Percentiles rank a stretch among this genome's conserved stretches.
Evolutionary conservation across 805 yeast genomes (phyloP).

Genomic region (Cyberlindnera suaveolens): DNA sequence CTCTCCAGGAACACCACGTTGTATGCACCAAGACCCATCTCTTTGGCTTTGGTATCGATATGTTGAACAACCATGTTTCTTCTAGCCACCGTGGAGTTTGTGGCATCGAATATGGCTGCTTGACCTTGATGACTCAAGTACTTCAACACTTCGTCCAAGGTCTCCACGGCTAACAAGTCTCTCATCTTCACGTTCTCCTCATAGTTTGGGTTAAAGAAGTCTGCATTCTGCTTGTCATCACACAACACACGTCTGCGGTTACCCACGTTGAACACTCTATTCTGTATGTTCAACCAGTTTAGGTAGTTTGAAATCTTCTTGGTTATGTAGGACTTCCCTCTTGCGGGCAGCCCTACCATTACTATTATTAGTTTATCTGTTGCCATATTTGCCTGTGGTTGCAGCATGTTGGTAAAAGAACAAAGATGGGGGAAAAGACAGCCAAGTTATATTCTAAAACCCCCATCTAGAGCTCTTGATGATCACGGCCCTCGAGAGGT

Average conservation of each 20-base stretch:
- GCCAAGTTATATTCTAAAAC: no score
- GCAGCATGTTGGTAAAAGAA: background rate
- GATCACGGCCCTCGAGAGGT: no score
- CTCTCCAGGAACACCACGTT: slow-evolving; percentile 37
- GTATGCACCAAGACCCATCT: slow-evolving; percentile 27
- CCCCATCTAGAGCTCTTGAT: no score
- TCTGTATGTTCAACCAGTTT: slow-evolving; percentile 60
- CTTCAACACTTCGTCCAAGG: slow-evolving; percentile 32
- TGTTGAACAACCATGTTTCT: slow-evolving; percentile 34
- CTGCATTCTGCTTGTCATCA: slow-evolving; percentile 13
- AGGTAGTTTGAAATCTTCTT: slow-evolving; percentile 55
- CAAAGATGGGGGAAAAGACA: no score
- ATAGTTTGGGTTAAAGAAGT: slow-evolving; percentile 35
- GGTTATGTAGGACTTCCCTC: slow-evolving; percentile 67
- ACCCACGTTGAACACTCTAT: slow-evolving; percentile 65
- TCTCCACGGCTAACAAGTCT: slow-evolving; percentile 41
- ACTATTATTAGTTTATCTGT: slow-evolving; percentile 48
- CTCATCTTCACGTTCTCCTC: slow-evolving; percentile 30
- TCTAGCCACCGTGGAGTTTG: slow-evolving; percentile 41
- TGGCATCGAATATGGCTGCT: slow-evolving; percentile 48
- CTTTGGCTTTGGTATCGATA: slow-evolving; percentile 30
- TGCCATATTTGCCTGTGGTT: background rate
- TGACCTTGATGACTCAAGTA: slow-evolving; percentile 31
- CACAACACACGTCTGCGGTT: slow-evolving; percentile 44
- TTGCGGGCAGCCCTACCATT: slow-evolving; percentile 70